These are phyloP conservation scores for Fraxinus velutina DNA, from an alignment of 305 asterid species.

Conservation along the genomic window DNA sequence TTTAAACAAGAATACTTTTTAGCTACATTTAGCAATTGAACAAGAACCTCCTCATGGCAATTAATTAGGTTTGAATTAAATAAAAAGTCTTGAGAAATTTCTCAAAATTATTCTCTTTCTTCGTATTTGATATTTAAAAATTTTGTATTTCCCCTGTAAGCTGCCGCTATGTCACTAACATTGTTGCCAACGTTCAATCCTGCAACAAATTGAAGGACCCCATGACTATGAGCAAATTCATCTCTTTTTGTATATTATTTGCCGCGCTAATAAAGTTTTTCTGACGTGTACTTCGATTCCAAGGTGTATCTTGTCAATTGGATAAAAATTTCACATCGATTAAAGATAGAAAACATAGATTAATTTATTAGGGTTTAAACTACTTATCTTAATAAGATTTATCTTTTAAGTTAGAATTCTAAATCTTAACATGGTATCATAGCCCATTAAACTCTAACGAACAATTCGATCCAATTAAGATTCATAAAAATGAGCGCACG, in stretches of 20 bases:
- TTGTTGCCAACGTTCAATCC: background rate
- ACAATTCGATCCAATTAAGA: no score
- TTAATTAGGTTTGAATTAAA: no score
- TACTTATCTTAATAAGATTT: no score
- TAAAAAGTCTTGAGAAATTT: background rate
- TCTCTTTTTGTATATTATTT: background rate
- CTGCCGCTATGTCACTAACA: background rate
- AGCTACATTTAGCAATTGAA: slow-evolving; percentile 6
- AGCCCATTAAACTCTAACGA: no score
- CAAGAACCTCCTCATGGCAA: background rate
- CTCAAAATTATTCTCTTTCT: background rate
- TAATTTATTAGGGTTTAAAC: no score
- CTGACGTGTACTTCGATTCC: background rate
- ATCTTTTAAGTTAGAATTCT: no score
- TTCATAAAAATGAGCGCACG: no score
- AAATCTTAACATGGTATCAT: no score
- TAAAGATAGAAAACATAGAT: no score
- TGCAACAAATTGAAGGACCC: background rate
- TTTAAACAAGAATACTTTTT: background rate
- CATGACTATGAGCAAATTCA: background rate
- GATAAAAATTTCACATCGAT: no score
- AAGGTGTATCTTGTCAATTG: background rate
- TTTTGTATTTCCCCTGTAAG: background rate
- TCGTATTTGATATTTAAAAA: background rate
- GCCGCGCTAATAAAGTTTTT: background rate